Base-by-base conservation (phyloP, 1,284 basidiomycete species). In the Boletus smithii region DNA sequence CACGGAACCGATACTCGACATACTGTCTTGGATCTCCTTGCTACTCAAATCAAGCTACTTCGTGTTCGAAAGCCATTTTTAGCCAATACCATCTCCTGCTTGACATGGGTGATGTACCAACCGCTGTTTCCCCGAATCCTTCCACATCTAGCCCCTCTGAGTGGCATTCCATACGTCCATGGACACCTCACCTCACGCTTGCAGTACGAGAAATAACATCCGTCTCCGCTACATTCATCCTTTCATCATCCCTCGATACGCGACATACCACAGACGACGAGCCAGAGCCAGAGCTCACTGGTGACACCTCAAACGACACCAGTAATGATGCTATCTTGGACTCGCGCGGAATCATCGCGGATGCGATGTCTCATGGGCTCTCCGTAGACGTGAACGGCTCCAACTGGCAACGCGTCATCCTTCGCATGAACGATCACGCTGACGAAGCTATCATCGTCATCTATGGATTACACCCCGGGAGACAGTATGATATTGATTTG, bases 391-490 rank as follows among this genome's bases (percentile, higher is more conserved):
- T 91, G 34, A 90, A 91, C 56, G 79, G 79, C 14, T 73, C 79
- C 5, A 76, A 77, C 4, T 91, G 88, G 88, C 78, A 83, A 60
- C 74, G 82, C 45, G 84, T 88, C 18, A 76, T 89, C 55, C 80
- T 88, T 52, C 79, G 83, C 49, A 79, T 88, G 54, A 82, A 88
- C 58, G 87, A 90, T 36, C 78, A 81, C 42, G 73, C 75, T 0
- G 87, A 89, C 53, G 87, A 91, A 60, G 88, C 85, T 0, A 77
- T 90, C 45, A 85, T 91, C 44, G 85, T 91, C 53, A 76, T 91
- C 24, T 89, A 87, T 51, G 86, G 85, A 3, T 74, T 91, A 32
- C 79, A 88, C 73, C 88, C 88, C 9, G 84, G 85, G 3, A 73
- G 84, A 45, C 83, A 85, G 58, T 91, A 91, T 55, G 86, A 89